Conservation (phyloP, 2,329 filamentous ascomycete genomes). For the Hypoxylon sp. region DNA sequence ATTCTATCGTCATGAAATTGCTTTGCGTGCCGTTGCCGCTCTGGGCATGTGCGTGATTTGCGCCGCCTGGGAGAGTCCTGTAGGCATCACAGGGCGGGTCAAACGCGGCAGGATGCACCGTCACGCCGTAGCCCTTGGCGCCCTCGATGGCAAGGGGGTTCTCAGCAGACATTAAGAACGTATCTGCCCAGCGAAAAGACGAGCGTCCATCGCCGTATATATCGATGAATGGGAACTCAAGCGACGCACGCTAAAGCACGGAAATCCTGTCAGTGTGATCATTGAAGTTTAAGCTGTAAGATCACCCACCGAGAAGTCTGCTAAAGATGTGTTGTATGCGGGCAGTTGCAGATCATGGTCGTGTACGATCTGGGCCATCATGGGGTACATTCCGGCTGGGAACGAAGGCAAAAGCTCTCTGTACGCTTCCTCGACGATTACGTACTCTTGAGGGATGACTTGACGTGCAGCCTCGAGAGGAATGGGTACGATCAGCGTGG, state of each 20-base stretch:
- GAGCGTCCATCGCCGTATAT: constrained; percentile 62
- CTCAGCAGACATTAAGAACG: constrained; percentile 60
- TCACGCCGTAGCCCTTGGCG: constrained; percentile 60
- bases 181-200: constrained; percentile 64
- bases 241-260: constrained; percentile 58
- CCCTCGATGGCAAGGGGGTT: constrained; percentile 60
- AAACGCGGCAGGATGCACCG: constrained; percentile 58
- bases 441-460: constrained; percentile 62
- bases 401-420: constrained; percentile 61
- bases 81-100: constrained; percentile 65
- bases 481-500: constrained; percentile 65
- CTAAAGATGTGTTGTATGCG: constrained; percentile 55
- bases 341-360: constrained; percentile 64
- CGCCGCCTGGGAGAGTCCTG: constrained; percentile 44
- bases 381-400: constrained; percentile 65
- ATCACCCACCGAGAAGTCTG: constrained; percentile 62
- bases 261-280: neutral
- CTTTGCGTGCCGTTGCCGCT: constrained; percentile 7
- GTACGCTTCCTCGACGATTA: constrained; percentile 64
- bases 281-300: neutral
- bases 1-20: constrained; percentile 51
- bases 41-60: constrained; percentile 30
- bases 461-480: constrained; percentile 59
- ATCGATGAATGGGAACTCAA: constrained; percentile 69
- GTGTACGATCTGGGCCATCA: constrained; percentile 62